Evolutionary conservation across 208 protist genomes (phyloP), one percentile per base, ranked within the genome.

Genomic region (Trypanosomatidae sp.): DNA sequence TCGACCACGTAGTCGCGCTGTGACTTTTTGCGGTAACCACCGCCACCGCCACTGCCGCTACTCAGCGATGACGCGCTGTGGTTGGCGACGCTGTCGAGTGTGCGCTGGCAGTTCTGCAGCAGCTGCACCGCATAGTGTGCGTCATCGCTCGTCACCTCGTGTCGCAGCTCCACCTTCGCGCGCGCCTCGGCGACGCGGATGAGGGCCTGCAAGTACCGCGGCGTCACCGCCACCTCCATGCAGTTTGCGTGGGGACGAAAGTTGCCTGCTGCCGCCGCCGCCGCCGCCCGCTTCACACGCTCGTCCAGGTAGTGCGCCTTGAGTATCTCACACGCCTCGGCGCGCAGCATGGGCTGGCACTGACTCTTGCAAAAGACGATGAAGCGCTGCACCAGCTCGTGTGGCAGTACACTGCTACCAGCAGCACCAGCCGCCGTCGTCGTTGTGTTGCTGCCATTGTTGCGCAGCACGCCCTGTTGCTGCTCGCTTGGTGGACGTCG

Each of bases 181-280:
- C 86, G 75, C 1, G 81, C 86, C 53, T 98, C 86, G n/a, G 92
- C 39, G 13, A 97, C 62, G 13, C 95, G 74, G 24, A 98, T 90
- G 0, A 98, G 68, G 1, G 92, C 88, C 63, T 98, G 95, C 32
- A 98, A 61, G 60, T 98, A 96, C 22, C 92, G 71, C 6, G 86
- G 94, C 2, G 96, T 98, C 20, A 97, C 81, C 19, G 87, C 77
- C 5, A 60, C 57, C 43, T 79, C 65, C 28, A 60, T 7, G 22
- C 25, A 38, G 11, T 18, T 24, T 22, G 38, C 24, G 6, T 32
- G 23, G 19, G 10, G 3, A 22, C 37, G 13, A 18, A 13, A 33
- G 8, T 5, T 22, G 37, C 11, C 16, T 39, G 46, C 3, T 39
- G 32, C 25, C 10, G 4, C 46, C 28, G 18, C 45, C 32, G 30